A percentile compares a stretch with the other conserved stretches of the same genome.
These are phyloP conservation scores for Gynandropsis gynandra DNA, from an alignment of 345 rosid genomes.

Conservation along the genomic window DNA sequence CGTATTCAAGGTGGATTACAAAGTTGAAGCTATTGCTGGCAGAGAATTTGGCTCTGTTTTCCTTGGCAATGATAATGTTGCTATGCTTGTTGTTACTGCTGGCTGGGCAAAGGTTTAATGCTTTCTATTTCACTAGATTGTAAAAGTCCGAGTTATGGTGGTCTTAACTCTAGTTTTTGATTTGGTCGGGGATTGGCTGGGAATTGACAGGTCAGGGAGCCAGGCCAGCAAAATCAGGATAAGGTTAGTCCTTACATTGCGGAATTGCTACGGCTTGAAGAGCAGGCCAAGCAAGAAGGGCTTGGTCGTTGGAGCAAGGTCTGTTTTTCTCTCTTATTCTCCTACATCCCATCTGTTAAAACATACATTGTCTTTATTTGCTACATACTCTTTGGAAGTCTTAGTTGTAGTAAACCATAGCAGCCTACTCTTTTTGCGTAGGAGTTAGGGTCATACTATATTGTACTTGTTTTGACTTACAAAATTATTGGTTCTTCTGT, in stretches of 20 bases:
- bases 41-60: slow-evolving; percentile 91
- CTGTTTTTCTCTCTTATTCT: slow-evolving; percentile 10
- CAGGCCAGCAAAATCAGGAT: slow-evolving; percentile 68
- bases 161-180: slow-evolving; percentile 7
- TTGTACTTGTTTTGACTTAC: too few species aligned
- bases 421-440: not conserved
- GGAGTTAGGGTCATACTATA: not conserved
- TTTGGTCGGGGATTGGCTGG: slow-evolving; percentile 6
- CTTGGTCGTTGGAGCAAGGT: slow-evolving; percentile 89
- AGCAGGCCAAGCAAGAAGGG: slow-evolving; percentile 71
- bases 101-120: slow-evolving; percentile 90
- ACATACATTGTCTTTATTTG: not conserved
- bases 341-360: not conserved
- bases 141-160: not conserved
- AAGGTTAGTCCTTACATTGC: slow-evolving; percentile 80
- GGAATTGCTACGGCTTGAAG: slow-evolving; percentile 55
- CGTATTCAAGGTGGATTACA: slow-evolving; percentile 77
- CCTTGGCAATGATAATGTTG: slow-evolving; percentile 73
- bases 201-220: slow-evolving; percentile 64
- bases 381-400: not conserved
- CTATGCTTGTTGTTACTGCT: slow-evolving; percentile 52
- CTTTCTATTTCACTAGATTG: not conserved
- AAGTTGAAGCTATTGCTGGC: slow-evolving; percentile 54
- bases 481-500: not conserved
- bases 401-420: not conserved